Conservation (phyloP, 139 green algal genomes). For the Yamagishiella unicocca region DNA sequence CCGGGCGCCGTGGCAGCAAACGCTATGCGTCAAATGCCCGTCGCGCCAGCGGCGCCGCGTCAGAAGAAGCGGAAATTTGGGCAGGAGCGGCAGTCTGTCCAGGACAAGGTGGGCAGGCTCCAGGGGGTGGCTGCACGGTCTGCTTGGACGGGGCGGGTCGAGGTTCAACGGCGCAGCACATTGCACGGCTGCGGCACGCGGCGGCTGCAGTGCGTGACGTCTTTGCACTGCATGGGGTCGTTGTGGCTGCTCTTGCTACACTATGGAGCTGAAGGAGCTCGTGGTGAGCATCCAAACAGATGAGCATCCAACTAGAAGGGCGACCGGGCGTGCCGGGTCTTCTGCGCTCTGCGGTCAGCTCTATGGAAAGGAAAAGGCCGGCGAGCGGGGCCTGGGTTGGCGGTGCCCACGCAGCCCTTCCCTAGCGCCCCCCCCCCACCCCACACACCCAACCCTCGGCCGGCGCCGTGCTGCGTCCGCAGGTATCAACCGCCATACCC, state of each 20-base stretch:
- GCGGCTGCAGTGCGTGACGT: neutral
- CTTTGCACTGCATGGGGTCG: neutral
- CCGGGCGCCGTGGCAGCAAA: neutral
- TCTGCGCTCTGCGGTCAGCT: neutral
- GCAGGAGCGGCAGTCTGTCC: neutral
- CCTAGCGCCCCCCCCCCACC: too few relatives aligned
- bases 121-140: neutral
- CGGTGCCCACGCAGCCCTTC: neutral
- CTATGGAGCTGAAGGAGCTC: too few relatives aligned
- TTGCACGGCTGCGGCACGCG: neutral
- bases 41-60: neutral
- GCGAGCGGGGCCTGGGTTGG: too few relatives aligned
- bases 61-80: constrained; percentile 41
- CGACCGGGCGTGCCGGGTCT: neutral
- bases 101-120: neutral
- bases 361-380: neutral
- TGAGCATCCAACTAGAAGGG: neutral
- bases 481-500: constrained; percentile 65
- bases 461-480: too few relatives aligned
- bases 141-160: too few relatives aligned
- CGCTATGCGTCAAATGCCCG: neutral
- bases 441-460: too few relatives aligned
- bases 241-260: neutral
- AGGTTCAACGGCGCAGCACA: neutral
- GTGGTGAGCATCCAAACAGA: too few relatives aligned